Evolutionary conservation across 2,329 filamentous ascomycete species (phyloP), one percentile per base, ranked within the genome.

Genomic region (Clarireedia hainanense): DNA sequence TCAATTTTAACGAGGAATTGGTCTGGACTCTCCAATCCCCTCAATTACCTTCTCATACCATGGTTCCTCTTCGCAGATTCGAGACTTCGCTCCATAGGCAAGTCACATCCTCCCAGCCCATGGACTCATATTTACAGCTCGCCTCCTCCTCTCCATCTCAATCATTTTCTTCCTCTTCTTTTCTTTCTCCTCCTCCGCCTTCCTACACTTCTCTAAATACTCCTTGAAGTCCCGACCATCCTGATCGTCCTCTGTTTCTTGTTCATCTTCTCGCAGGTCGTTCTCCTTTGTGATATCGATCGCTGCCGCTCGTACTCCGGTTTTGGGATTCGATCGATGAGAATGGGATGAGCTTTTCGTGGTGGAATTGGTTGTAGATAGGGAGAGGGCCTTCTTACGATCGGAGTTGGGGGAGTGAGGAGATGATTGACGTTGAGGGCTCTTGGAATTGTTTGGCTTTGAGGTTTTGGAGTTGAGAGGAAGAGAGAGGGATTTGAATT

Each of bases 91-190:
- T 15, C 30, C 10, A 14, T 14, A 42, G 4, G 5, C 5, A 6
- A n/a, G n/a, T 56, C 30, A 55, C 56, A 55, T 56, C 47, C 52
- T 57, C 30, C 40, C 17, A 24, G 47, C 56, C 56, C 52, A 55
- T 14, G 52, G 51, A 23, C 52, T 70, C 42, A 72, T 71, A 62
- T 73, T 75, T 53, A 72, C 73, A 52, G 72, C 69, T 52, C 75
- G 73, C 39, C 73, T 72, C 50, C 71, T 74, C 62, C 71, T 72
- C 37, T 60, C 60, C 39, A 43, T 51, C 24, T 70, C 58, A 4
- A 64, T 66, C 57, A 71, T 72, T 56, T 69, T 71, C 37, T 70
- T 59, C 53, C 70, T 59, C 63, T 52, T 56, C 40, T 23, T 51
- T 23, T 56, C 53, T 7, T 56, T 39, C 30, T 26, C 48, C 23